Percentiles rank a stretch among this genome's conserved stretches.
Conservation (phyloP, 176 grass and related monocot species). For the Pontederia crassipes region DNA sequence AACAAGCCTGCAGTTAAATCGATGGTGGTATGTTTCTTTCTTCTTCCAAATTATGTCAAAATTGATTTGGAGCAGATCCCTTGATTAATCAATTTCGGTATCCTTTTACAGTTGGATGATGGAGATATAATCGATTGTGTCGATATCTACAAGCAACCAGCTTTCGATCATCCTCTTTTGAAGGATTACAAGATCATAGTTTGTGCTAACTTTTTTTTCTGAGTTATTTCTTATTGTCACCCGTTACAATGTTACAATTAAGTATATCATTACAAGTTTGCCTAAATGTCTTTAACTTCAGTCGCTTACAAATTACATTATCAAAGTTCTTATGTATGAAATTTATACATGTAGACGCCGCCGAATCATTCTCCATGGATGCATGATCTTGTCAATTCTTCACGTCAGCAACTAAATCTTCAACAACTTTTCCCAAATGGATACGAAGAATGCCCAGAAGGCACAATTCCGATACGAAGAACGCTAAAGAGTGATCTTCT, state of each 20-base stretch:
- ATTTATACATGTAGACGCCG: neutral
- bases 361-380: neutral
- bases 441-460: neutral
- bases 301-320: no score
- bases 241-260: no score
- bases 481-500: neutral
- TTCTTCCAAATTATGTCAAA: no score
- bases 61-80: no score
- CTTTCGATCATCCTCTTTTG: neutral
- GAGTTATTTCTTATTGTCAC: neutral
- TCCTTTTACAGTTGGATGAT: neutral
- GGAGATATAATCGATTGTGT: neutral
- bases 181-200: neutral
- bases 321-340: no score
- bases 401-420: no score
- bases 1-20: no score
- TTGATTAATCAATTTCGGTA: no score
- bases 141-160: constrained; percentile 1
- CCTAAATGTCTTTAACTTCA: no score
- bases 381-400: neutral
- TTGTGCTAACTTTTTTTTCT: neutral
- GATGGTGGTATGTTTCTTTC: no score
- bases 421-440: neutral
- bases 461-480: neutral
- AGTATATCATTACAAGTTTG: no score